phyloP scores from a whole-genome alignment of 1,284 basidiomycete genomes.

The Sanghuangporus sanghuang region DNA sequence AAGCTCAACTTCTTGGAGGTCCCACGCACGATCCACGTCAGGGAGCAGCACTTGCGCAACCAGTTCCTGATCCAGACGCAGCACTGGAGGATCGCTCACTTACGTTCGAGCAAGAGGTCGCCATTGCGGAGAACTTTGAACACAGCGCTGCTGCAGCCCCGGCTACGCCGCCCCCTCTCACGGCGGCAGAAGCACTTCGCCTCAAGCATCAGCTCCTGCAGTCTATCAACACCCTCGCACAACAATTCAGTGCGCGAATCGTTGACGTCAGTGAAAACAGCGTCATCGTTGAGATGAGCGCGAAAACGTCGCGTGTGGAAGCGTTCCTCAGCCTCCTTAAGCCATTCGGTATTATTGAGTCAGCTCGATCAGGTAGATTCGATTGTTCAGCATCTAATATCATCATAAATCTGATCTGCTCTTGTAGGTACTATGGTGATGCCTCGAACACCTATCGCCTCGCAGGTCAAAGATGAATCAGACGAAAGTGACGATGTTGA shows the following conservation, averaged over 20 bases:
- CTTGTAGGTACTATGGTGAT: constrained; percentile 87
- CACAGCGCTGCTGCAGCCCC: constrained; percentile 28
- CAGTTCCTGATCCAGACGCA: constrained; percentile 17
- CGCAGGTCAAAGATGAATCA: constrained; percentile 59
- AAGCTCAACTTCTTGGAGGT: constrained; percentile 78
- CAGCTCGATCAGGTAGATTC: constrained; percentile 79
- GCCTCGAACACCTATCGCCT: constrained; percentile 85
- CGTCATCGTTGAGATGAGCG: constrained; percentile 93
- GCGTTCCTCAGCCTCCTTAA: constrained; percentile 90
- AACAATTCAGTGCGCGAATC: constrained; percentile 89
- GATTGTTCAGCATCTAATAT: constrained; percentile 2
- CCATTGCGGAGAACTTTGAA: constrained; percentile 74
- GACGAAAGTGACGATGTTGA: constrained; percentile 60
- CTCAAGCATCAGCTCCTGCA: constrained; percentile 88
- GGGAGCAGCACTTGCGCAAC: constrained; percentile 13
- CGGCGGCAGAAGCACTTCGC: constrained; percentile 79
- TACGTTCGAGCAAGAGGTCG: constrained; percentile 64
- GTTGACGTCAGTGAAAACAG: constrained; percentile 94
- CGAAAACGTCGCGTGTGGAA: constrained; percentile 88
- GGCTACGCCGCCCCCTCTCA: constrained; percentile 42
- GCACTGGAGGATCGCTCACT: constrained; percentile 29
- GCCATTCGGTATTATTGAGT: constrained; percentile 94
- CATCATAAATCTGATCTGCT: constrained; percentile 7
- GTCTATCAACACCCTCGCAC: constrained; percentile 78
- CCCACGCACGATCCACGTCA: constrained; percentile 73